Evolutionary conservation across 2,329 filamentous ascomycete genomes (phyloP).

Genomic region (Botrytis elliptica): DNA sequence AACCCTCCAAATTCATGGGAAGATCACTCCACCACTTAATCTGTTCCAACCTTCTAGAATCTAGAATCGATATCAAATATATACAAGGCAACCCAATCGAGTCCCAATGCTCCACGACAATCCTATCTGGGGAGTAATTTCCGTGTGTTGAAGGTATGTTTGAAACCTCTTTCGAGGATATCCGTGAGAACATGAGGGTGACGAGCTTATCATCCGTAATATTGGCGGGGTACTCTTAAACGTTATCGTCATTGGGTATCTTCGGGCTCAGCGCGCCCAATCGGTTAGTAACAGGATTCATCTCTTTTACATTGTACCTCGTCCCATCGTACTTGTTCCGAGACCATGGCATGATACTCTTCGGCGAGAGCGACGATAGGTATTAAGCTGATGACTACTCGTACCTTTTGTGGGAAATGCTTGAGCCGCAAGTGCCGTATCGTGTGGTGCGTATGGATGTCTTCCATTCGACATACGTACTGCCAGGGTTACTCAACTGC

Average conservation of each 20-base stretch:
- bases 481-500: background rate
- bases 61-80: background rate
- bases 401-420: background rate
- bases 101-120: background rate
- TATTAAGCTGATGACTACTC: background rate
- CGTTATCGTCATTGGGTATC: conserved; percentile 18
- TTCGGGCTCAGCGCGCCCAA: conserved; percentile 10
- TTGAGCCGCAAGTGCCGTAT: background rate
- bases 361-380: background rate
- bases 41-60: conserved; percentile 7
- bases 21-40: background rate
- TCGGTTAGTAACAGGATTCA: background rate
- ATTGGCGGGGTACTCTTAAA: conserved; percentile 5
- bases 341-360: background rate
- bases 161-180: background rate
- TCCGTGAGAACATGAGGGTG: background rate
- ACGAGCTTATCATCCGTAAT: background rate
- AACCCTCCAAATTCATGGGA: background rate
- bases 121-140: background rate
- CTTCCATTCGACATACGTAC: background rate
- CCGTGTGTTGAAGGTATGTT: background rate
- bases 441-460: background rate
- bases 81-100: background rate
- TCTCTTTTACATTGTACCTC: background rate
- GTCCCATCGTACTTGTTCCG: background rate